Base-by-base conservation (phyloP, 1,139 yeast species). In the Zygoascus sp. region DNA sequence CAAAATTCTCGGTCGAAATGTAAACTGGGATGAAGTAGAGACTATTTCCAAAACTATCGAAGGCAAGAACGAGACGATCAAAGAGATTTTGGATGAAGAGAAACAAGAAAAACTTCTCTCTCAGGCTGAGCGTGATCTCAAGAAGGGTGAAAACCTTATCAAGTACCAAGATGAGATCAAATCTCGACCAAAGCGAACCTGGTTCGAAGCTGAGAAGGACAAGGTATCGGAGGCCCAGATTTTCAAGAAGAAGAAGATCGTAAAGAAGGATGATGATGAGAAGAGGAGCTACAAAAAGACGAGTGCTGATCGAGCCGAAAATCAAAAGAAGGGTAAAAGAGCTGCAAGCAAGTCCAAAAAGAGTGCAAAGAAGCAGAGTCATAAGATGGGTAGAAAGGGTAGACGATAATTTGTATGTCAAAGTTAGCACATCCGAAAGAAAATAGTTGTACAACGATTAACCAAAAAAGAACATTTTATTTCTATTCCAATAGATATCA, bases 161-260 rank as follows among this genome's bases (percentile, higher is more conserved):
- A 84, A 79, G 60, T 89, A 86, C 60, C 80, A 79, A 54, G 79
- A 79, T 46, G 98, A 92, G 65, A 92, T 92, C 61, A 78, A 80
- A 56, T 72, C 96, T 1, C 77, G 97, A 61, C 98, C 98, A 27
- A 88, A 79, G 68, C 80, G 99, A 70, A 92, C 98, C 0, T 92
- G 99, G 99, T 92, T 92, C 67, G 94, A 87, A 65, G 70, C 78
- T 36, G 90, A 83, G 53, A 71, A 74, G 53, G 94, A 86, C 35
- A 84, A 83, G 72, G 80, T 77, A 58, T 51, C 54, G 9, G 57
- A 54, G 25, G 25, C 51, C 7, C 55, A 55, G 44, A 32, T 50
- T 20, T 45, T 47, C 42, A 53, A 34, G 53, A 53, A 16, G 45
- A 50, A 13, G 52, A 41, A 8, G 61, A 73, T 61, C 77, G 75